Percentiles rank a stretch among this genome's conserved stretches.
These are phyloP conservation scores for Sporothrix sp. DNA, from an alignment of 2,329 filamentous ascomycete species.

Conservation along the genomic window DNA sequence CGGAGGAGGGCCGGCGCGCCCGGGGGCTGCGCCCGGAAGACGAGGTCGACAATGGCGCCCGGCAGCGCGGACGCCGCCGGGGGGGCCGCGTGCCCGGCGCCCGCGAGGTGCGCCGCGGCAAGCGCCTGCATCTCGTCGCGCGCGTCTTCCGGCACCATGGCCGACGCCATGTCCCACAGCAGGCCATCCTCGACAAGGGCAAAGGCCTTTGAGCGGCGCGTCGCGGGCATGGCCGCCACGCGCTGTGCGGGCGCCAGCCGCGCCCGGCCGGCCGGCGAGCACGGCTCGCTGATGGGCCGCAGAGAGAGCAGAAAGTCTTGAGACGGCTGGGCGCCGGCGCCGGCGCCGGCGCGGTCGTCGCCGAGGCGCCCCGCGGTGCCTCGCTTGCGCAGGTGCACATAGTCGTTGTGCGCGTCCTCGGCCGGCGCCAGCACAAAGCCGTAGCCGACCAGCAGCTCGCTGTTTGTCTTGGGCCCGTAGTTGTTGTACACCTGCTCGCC, in stretches of 20 bases:
- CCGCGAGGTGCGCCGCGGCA: neutral
- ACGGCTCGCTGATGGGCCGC: slow-evolving; percentile 33
- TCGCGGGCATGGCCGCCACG: neutral
- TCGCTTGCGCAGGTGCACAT: slow-evolving; percentile 45
- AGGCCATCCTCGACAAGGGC: slow-evolving; percentile 39
- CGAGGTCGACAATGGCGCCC: slow-evolving; percentile 19
- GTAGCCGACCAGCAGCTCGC: slow-evolving; percentile 56
- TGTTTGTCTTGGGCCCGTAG: slow-evolving; percentile 66
- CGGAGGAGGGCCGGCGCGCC: neutral
- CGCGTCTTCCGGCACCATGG: slow-evolving; percentile 20
- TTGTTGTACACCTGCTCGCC: slow-evolving; percentile 58
- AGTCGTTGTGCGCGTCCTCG: slow-evolving; percentile 46
- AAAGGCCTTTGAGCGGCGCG: neutral
- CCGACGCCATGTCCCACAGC: slow-evolving; percentile 39
- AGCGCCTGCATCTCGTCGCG: slow-evolving; percentile 18
- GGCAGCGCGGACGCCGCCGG: slow-evolving; percentile 2
- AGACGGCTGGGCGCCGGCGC: slow-evolving; percentile 5
- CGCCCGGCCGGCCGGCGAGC: neutral
- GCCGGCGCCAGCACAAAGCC: slow-evolving; percentile 47
- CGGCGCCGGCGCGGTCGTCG: neutral
- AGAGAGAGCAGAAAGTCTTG: slow-evolving; percentile 44
- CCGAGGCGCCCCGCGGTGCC: slow-evolving; percentile 17
- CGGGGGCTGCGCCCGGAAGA: slow-evolving; percentile 14
- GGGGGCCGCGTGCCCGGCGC: neutral
- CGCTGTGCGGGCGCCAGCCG: neutral